Conservation (phyloP, 305 asterid species). For the Fraxinus latifolia region DNA sequence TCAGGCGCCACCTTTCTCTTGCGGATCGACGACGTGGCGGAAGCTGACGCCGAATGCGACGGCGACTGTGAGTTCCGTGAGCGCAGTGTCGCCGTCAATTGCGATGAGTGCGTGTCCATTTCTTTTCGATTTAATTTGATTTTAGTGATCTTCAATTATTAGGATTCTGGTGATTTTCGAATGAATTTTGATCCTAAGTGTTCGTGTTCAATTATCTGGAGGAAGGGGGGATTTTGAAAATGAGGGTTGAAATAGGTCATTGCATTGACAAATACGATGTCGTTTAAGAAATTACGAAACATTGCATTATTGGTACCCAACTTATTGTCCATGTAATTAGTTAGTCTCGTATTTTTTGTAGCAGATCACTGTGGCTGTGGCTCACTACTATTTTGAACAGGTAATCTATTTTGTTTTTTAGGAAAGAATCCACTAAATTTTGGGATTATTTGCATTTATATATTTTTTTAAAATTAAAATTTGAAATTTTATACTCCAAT, state of each 20-base stretch:
- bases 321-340: neutral
- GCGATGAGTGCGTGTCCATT: slow-evolving; percentile 73
- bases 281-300: neutral
- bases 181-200: neutral
- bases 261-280: neutral
- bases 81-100: slow-evolving; percentile 73
- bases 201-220: neutral
- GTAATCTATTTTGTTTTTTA: no score
- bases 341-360: neutral
- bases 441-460: no score
- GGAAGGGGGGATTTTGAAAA: neutral
- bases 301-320: neutral
- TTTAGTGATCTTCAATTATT: neutral
- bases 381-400: no score
- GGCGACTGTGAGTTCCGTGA: slow-evolving; percentile 96
- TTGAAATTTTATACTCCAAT: no score
- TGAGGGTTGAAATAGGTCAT: neutral
- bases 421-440: no score
- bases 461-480: no score
- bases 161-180: neutral
- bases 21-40: slow-evolving; percentile 86
- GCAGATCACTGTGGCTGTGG: no score
- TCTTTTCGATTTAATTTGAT: neutral
- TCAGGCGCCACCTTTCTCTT: slow-evolving; percentile 75
- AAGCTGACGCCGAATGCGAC: slow-evolving; percentile 93